Conservation (phyloP, 164 flowering plant genomes). For the Aristolochia fimbriata region DNA sequence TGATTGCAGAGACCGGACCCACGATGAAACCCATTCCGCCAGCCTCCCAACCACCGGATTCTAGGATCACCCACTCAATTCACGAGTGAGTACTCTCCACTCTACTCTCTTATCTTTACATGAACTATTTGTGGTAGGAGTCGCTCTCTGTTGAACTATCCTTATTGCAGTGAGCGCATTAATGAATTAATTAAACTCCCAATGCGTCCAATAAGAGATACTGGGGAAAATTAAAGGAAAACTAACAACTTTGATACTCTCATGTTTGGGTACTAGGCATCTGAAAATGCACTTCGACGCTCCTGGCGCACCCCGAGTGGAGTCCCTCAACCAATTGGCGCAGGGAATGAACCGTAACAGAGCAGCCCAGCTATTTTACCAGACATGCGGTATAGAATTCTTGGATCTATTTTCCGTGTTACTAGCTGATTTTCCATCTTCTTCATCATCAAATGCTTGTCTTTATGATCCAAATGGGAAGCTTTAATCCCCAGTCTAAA, state of each 20-base stretch:
- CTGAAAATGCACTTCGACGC: slow-evolving; percentile 81
- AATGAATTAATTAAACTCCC: not conserved
- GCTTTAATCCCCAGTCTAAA: not conserved
- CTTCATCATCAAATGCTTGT: not conserved
- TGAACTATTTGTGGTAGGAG: no score
- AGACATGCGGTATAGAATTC: slow-evolving; percentile 59
- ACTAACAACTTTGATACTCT: not conserved
- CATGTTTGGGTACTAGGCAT: slow-evolving; percentile 31
- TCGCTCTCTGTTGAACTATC: not conserved
- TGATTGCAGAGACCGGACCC: slow-evolving; percentile 69
- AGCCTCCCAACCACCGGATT: slow-evolving; percentile 22
- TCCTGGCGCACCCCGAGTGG: slow-evolving; percentile 48
- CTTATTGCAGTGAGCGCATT: not conserved
- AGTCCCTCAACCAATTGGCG: slow-evolving; percentile 63
- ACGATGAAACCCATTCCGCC: slow-evolving; percentile 60
- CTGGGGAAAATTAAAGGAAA: not conserved
- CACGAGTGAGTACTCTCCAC: slow-evolving; percentile 21
- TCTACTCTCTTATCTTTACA: not conserved
- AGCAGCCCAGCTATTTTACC: slow-evolving; percentile 84
- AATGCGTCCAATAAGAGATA: not conserved
- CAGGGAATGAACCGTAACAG: slow-evolving; percentile 53
- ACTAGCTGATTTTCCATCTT: not conserved
- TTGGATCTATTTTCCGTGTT: not conserved
- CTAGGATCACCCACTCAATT: slow-evolving; percentile 49
- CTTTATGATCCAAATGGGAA: no score